phyloP scores from a whole-genome alignment of 768 basidiomycete species.

The Mycena floridula region DNA sequence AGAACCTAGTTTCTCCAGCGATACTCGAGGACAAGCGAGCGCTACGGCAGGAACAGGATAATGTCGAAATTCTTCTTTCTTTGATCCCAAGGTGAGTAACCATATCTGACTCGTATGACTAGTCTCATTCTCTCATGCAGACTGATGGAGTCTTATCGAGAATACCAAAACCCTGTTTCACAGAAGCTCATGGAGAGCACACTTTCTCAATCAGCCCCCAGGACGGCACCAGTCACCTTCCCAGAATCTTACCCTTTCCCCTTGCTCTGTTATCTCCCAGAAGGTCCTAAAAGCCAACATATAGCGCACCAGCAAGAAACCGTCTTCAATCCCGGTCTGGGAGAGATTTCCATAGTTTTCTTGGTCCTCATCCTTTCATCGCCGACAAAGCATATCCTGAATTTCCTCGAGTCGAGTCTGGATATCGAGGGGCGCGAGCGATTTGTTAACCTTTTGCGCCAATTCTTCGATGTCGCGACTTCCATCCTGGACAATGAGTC shows the following conservation, averaged over 20 bases:
- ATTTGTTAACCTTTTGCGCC: slow-evolving; percentile 61
- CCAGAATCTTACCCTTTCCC: slow-evolving; percentile 94
- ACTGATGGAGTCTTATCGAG: slow-evolving; percentile 82
- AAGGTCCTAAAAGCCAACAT: slow-evolving; percentile 36
- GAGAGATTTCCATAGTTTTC: slow-evolving; percentile 83
- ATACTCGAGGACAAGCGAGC: slow-evolving; percentile 55
- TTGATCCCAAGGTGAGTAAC: slow-evolving; percentile 72
- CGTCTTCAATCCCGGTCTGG: slow-evolving; percentile 68
- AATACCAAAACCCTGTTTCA: slow-evolving; percentile 66
- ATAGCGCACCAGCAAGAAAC: slow-evolving; percentile 38
- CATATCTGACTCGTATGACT: background rate
- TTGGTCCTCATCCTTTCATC: slow-evolving; percentile 78
- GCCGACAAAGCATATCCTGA: slow-evolving; percentile 67
- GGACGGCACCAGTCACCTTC: slow-evolving; percentile 66
- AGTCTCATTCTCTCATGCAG: slow-evolving; percentile 29
- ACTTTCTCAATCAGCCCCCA: slow-evolving; percentile 50
- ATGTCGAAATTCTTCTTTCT: slow-evolving; percentile 79
- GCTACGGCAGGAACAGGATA: slow-evolving; percentile 81
- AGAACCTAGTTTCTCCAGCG: slow-evolving; percentile 63
- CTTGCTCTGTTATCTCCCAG: slow-evolving; percentile 63
- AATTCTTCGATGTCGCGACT: slow-evolving; percentile 74
- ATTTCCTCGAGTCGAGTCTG: slow-evolving; percentile 71
- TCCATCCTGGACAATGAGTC: slow-evolving; percentile 85
- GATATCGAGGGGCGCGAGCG: slow-evolving; percentile 89
- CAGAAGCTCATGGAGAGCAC: slow-evolving; percentile 65